Conservation (phyloP, 1,139 yeast species). For the Debaryomyces coudertii region DNA sequence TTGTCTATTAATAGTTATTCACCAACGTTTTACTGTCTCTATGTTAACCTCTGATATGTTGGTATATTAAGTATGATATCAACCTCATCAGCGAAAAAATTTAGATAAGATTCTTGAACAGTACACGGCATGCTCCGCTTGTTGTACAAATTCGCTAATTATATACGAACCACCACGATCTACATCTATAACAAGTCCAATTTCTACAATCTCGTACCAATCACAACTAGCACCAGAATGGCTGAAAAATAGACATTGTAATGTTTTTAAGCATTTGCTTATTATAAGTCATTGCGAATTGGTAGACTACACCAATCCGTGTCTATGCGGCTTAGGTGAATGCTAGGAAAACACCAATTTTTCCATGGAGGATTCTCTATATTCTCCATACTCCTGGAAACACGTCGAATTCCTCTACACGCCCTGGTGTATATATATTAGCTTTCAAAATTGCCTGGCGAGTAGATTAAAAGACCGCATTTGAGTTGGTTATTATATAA, state of each 20-base stretch:
- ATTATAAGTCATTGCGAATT: not conserved
- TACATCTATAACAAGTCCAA: not conserved
- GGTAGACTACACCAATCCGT: not conserved
- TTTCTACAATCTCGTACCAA: too few species aligned
- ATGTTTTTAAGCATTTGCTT: not conserved
- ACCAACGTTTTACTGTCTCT: not conserved
- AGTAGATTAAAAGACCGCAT: too few species aligned
- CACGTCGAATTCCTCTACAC: too few species aligned
- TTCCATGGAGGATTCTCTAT: too few species aligned
- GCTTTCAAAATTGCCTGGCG: too few species aligned
- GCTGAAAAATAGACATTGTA: not conserved
- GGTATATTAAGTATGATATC: not conserved
- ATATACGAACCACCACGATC: not conserved
- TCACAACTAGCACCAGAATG: too few species aligned
- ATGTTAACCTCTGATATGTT: constrained; percentile 2
- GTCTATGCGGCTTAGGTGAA: too few species aligned
- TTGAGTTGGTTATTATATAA: too few species aligned
- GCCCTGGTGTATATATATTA: not conserved
- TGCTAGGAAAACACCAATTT: too few species aligned
- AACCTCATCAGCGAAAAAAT: constrained; percentile 9
- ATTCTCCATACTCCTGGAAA: too few species aligned
- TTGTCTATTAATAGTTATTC: constrained; percentile 2
- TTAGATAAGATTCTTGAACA: constrained; percentile 8
- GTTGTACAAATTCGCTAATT: not conserved
- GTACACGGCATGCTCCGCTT: constrained; percentile 3